Percentiles rank a stretch among this genome's conserved stretches.
Evolutionary conservation across 1,284 basidiomycete genomes (phyloP).

Genomic region (Coriolopsis trogii): DNA sequence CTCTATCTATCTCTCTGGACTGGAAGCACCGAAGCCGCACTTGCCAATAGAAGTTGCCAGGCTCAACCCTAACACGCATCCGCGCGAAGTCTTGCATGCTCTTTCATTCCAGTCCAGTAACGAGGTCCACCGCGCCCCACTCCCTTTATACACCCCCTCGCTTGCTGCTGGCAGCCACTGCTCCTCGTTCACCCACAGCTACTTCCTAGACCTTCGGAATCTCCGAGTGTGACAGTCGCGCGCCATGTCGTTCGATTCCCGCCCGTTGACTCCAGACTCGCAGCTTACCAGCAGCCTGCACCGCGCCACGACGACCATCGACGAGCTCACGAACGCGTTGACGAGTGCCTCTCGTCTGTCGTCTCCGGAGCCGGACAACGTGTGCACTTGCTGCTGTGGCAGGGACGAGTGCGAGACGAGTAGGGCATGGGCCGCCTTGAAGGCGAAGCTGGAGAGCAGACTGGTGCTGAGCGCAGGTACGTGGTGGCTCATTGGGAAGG

Average conservation of each 20-base stretch:
- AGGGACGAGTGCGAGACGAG: conserved; percentile 64
- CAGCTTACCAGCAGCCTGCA: conserved; percentile 58
- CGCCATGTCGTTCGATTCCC: conserved; percentile 28
- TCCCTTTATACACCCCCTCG: conserved; percentile 10
- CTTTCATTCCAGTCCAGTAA: conserved; percentile 13
- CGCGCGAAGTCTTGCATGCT: conserved; percentile 14
- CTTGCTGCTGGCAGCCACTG: conserved; percentile 22
- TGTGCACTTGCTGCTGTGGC: conserved; percentile 66
- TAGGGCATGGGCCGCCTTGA: conserved; percentile 65
- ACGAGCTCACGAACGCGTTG: conserved; percentile 74
- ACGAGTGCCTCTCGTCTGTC: conserved; percentile 69
- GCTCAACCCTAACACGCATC: conserved; percentile 1
- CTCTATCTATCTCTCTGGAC: background rate
- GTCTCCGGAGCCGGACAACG: conserved; percentile 62
- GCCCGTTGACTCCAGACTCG: conserved; percentile 54
- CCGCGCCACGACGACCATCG: conserved; percentile 68
- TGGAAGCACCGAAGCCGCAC: background rate
- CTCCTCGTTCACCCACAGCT: background rate
- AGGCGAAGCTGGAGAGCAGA: conserved; percentile 72
- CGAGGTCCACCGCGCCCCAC: conserved; percentile 6
- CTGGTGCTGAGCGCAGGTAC: conserved; percentile 83
- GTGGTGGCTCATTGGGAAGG: too few relatives aligned
- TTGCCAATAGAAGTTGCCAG: background rate
- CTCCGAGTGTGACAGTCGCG: conserved; percentile 4
- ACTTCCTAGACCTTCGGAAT: background rate